phyloP scores from a whole-genome alignment of 2,329 filamentous ascomycete species.

The Aspergillus fumigatus region DNA sequence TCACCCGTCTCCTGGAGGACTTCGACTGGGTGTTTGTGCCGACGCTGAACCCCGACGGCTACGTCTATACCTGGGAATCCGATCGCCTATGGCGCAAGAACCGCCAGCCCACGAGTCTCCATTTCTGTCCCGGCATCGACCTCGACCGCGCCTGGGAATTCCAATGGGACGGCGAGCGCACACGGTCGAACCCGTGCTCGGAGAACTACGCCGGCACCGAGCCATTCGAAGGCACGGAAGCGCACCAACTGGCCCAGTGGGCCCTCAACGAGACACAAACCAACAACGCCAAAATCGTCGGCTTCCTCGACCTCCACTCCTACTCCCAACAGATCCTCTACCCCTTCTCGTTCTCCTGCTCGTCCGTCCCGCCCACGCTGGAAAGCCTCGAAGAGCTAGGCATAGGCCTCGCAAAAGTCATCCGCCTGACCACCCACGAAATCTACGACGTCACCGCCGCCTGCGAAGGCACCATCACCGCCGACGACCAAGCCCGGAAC shows the following conservation, averaged over 20 bases:
- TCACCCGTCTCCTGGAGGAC: conserved; percentile 73
- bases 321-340: conserved; percentile 95
- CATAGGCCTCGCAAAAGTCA: conserved; percentile 81
- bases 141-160: conserved; percentile 83
- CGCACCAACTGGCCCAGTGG: conserved; percentile 72
- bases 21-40: conserved; percentile 89
- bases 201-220: conserved; percentile 81
- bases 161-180: conserved; percentile 69
- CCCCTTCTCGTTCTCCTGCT: conserved; percentile 84
- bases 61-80: conserved; percentile 86
- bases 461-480: conserved; percentile 69
- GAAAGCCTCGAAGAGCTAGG: conserved; percentile 92
- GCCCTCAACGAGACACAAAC: conserved; percentile 69
- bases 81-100: conserved; percentile 97
- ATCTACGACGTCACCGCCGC: conserved; percentile 74
- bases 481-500: conserved; percentile 18
- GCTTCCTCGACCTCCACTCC: conserved; percentile 83
- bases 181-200: conserved; percentile 75
- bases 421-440: conserved; percentile 73
- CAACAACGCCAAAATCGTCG: conserved; percentile 72
- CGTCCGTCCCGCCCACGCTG: conserved; percentile 69
- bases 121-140: conserved; percentile 83
- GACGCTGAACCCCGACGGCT: conserved; percentile 87
- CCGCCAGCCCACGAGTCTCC: conserved; percentile 69
- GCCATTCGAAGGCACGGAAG: conserved; percentile 80